Evolutionary conservation across 192 early-diverging fungal species (phyloP).

Genomic region (Diversispora eburnea): DNA sequence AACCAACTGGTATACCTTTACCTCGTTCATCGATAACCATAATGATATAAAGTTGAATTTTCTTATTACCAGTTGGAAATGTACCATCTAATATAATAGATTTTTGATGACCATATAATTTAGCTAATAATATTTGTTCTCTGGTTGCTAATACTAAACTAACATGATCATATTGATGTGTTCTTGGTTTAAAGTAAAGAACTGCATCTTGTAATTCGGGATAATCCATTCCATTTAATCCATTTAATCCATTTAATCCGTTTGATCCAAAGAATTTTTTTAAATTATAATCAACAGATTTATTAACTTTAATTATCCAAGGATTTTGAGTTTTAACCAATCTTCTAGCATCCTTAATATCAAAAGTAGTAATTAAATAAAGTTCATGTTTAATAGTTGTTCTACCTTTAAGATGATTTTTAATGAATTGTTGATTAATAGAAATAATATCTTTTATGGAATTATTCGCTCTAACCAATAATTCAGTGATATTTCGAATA

Average conservation of each 20-base stretch:
- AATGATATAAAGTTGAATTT: not conserved
- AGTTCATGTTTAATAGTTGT: not conserved
- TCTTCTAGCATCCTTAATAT: slow-evolving; percentile 11
- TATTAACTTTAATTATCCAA: not conserved
- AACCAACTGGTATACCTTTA: slow-evolving; percentile 3
- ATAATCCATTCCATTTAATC: not conserved
- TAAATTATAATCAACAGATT: slow-evolving; percentile 4
- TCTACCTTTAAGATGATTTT: not conserved
- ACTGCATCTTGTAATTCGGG: not conserved
- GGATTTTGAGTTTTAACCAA: not conserved
- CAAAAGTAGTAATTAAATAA: not conserved
- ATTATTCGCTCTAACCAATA: not conserved
- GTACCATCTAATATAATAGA: not conserved
- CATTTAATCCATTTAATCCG: no score
- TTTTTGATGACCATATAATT: slow-evolving; percentile 5
- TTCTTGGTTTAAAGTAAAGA: not conserved
- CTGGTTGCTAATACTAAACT: not conserved
- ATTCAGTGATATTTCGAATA: slow-evolving; percentile 4
- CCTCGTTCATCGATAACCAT: slow-evolving; percentile 1
- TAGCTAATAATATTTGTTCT: not conserved
- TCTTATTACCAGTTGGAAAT: not conserved
- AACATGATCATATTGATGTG: not conserved
- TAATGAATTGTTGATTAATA: not conserved
- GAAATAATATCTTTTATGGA: slow-evolving; percentile 16
- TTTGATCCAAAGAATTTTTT: not conserved